phyloP scores from a whole-genome alignment of 1,284 basidiomycete species.

The Gomphus bonarii region DNA sequence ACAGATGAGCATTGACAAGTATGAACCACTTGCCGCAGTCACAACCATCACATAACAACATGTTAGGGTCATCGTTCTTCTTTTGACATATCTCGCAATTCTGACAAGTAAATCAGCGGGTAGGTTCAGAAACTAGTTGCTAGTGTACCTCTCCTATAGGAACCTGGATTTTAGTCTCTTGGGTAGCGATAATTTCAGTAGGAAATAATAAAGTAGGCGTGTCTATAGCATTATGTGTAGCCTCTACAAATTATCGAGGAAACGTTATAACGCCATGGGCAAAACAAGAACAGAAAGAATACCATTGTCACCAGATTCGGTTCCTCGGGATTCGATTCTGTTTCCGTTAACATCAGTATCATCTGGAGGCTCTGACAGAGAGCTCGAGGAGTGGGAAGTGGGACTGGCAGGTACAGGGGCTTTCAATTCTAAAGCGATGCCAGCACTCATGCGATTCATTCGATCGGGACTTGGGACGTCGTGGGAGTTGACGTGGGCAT shows the following conservation, averaged over 20 bases:
- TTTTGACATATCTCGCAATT: constrained; percentile 88
- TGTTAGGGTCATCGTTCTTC: constrained; percentile 80
- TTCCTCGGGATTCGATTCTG: constrained; percentile 15
- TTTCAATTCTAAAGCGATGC: constrained; percentile 9
- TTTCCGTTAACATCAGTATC: constrained; percentile 50
- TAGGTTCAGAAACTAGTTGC: constrained; percentile 9
- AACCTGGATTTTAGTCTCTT: constrained; percentile 9
- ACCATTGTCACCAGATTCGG: constrained; percentile 1
- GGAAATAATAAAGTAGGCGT: constrained; percentile 2
- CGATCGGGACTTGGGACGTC: constrained; percentile 21
- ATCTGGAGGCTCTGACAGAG: constrained; percentile 70
- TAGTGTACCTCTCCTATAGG: constrained; percentile 18
- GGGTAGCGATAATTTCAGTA: constrained; percentile 5
- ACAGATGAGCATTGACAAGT: constrained; percentile 13
- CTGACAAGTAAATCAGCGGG: neutral
- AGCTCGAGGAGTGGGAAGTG: constrained; percentile 68
- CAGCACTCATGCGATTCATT: constrained; percentile 27
- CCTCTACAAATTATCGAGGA: neutral
- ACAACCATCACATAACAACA: constrained; percentile 95
- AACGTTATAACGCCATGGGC: neutral
- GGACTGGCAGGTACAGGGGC: constrained; percentile 30
- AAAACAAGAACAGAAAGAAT: neutral
- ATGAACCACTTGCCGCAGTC: constrained; percentile 65
- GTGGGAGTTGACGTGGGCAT: constrained; percentile 30
- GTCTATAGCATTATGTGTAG: constrained; percentile 1